Percentiles rank a stretch among this genome's conserved stretches.
phyloP scores from a whole-genome alignment of 1,284 basidiomycete species.

The Agroathelia rolfsii region DNA sequence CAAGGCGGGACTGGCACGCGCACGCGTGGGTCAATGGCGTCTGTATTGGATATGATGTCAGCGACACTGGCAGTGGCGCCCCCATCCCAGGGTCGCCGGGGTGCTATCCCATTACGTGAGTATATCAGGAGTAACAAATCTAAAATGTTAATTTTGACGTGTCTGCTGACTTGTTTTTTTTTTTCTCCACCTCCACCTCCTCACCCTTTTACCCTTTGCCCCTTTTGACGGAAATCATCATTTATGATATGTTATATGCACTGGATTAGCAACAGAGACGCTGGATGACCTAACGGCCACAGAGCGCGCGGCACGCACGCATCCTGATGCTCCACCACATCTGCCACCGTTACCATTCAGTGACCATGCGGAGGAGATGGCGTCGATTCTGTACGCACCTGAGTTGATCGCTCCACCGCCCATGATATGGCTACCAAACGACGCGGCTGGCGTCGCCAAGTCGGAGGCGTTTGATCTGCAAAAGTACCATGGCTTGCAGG shows the following conservation, averaged over 20 bases:
- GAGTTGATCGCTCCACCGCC: conserved; percentile 68
- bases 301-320: conserved; percentile 65
- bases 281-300: conserved; percentile 71
- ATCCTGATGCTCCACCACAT: conserved; percentile 67
- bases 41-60: conserved; percentile 74
- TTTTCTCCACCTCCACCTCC: conserved; percentile 6
- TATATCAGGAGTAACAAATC: too few species aligned
- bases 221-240: too few species aligned
- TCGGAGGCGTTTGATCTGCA: conserved; percentile 64
- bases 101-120: conserved; percentile 72
- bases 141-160: too few species aligned
- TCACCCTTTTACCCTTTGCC: conserved; percentile 8
- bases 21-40: conserved; percentile 59
- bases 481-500: conserved; percentile 56
- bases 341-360: conserved; percentile 59
- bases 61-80: conserved; percentile 79
- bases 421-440: conserved; percentile 74
- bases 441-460: conserved; percentile 57
- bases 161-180: conserved; percentile 3
- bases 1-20: conserved; percentile 28
- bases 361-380: conserved; percentile 67
- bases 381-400: conserved; percentile 69
- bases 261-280: conserved; percentile 68
- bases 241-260: too few species aligned
- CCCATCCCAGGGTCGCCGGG: conserved; percentile 92